A percentile compares a stretch with the other conserved stretches of the same genome.
Conservation (phyloP, 768 basidiomycete species). For the Serendipita sp. region DNA sequence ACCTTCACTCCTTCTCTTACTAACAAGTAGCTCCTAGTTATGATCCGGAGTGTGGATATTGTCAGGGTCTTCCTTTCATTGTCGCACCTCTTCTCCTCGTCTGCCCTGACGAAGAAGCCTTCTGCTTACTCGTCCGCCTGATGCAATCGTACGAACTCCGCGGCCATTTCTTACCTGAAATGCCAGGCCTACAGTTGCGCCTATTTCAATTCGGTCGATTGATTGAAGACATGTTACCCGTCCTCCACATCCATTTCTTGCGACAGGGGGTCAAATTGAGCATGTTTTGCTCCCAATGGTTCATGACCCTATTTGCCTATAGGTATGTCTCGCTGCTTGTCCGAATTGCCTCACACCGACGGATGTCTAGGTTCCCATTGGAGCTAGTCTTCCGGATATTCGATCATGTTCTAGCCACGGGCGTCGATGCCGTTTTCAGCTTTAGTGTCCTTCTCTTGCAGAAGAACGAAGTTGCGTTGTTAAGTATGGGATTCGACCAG, state of each 20-base stretch:
- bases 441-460: conserved; percentile 78
- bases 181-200: conserved; percentile 91
- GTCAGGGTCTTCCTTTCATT: conserved; percentile 92
- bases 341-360: background rate
- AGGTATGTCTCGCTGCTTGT: conserved; percentile 33
- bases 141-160: conserved; percentile 96
- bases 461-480: conserved; percentile 68
- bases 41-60: conserved; percentile 90
- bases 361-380: conserved; percentile 64
- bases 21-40: conserved; percentile 31
- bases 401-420: conserved; percentile 90
- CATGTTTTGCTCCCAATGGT: conserved; percentile 99
- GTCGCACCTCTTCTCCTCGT: conserved; percentile 87
- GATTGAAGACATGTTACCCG: conserved; percentile 82
- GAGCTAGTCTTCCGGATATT: conserved; percentile 92
- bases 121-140: conserved; percentile 81
- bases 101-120: conserved; percentile 92
- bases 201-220: conserved; percentile 86
- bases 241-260: conserved; percentile 83
- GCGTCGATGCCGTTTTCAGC: conserved; percentile 92
- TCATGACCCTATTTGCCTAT: conserved; percentile 92
- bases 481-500: conserved; percentile 80
- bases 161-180: conserved; percentile 96
- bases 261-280: conserved; percentile 91
- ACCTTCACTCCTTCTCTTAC: background rate